Evolutionary conservation across 1,284 basidiomycete genomes (phyloP).

Genomic region (Quambalaria eucalypti): DNA sequence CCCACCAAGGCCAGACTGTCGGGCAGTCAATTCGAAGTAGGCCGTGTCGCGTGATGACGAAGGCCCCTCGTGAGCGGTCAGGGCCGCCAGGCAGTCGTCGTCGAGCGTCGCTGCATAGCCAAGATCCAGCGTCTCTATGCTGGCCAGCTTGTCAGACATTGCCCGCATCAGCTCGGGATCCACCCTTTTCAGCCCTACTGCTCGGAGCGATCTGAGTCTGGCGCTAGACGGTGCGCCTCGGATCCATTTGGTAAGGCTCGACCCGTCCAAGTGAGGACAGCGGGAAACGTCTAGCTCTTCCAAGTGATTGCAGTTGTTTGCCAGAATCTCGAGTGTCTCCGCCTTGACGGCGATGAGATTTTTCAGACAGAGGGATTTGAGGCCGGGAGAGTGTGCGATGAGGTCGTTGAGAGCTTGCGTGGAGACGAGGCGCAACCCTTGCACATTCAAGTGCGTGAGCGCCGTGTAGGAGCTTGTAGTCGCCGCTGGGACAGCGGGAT

Average conservation of each 20-base stretch:
- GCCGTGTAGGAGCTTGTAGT: not conserved
- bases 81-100: conserved; percentile 64
- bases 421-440: conserved; percentile 49
- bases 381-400: conserved; percentile 59
- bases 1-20: conserved; percentile 17
- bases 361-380: conserved; percentile 60
- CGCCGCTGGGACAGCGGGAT: no score
- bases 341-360: conserved; percentile 63
- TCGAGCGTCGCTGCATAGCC: conserved; percentile 59
- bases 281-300: conserved; percentile 63
- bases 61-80: conserved; percentile 50
- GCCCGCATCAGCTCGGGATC: conserved; percentile 56
- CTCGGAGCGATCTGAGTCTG: conserved; percentile 51
- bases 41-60: conserved; percentile 1
- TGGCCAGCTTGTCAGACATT: conserved; percentile 29
- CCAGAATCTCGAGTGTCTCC: conserved; percentile 62
- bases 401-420: conserved; percentile 62
- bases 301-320: conserved; percentile 55
- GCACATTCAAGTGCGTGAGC: conserved; percentile 1
- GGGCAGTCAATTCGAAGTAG: conserved; percentile 14
- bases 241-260: conserved; percentile 51
- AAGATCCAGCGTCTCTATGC: conserved; percentile 71
- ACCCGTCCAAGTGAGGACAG: conserved; percentile 62
- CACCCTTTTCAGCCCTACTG: conserved; percentile 60
- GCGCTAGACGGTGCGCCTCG: conserved; percentile 51